These are phyloP conservation scores for Yamadazyma aaseri DNA, from an alignment of 1,139 yeast species.

Conservation along the genomic window DNA sequence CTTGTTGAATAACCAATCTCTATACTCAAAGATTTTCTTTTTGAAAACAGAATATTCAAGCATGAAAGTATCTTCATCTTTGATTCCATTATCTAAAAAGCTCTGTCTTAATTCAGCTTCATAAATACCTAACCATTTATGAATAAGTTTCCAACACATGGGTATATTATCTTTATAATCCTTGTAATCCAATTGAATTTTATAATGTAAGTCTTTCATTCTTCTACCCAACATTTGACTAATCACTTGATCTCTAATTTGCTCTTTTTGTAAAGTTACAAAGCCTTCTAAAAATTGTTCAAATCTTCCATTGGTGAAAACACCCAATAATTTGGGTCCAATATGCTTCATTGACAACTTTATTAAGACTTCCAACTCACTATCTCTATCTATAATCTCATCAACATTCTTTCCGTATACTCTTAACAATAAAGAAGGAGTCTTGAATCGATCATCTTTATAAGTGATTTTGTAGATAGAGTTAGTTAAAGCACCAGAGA, in stretches of 20 bases:
- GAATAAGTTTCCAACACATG: slow-evolving; percentile 64
- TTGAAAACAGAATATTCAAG: slow-evolving; percentile 52
- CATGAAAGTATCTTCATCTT: slow-evolving; percentile 46
- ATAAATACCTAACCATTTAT: slow-evolving; percentile 67
- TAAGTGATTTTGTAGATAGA: slow-evolving; percentile 72
- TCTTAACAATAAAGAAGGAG: slow-evolving; percentile 61
- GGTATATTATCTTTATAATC: slow-evolving; percentile 52
- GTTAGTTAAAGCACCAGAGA: slow-evolving; percentile 92
- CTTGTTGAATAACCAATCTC: slow-evolving; percentile 58
- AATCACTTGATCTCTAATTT: slow-evolving; percentile 71
- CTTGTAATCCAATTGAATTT: slow-evolving; percentile 65
- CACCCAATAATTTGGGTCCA: slow-evolving; percentile 87
- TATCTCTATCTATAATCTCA: slow-evolving; percentile 79
- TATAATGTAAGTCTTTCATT: slow-evolving; percentile 90
- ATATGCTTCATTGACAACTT: slow-evolving; percentile 75
- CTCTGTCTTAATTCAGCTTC: slow-evolving; percentile 37
- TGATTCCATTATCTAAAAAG: slow-evolving; percentile 24
- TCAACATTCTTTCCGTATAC: slow-evolving; percentile 92
- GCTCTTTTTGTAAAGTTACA: slow-evolving; percentile 66
- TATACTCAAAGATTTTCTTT: slow-evolving; percentile 47
- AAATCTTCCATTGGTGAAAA: slow-evolving; percentile 85
- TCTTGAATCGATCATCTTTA: slow-evolving; percentile 25
- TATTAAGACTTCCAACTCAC: slow-evolving; percentile 69
- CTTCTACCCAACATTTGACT: slow-evolving; percentile 89
- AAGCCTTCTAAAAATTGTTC: slow-evolving; percentile 88